Evolutionary conservation across 352 stramenopile species (phyloP).

Genomic region (Globisporangium paroecandrum): DNA sequence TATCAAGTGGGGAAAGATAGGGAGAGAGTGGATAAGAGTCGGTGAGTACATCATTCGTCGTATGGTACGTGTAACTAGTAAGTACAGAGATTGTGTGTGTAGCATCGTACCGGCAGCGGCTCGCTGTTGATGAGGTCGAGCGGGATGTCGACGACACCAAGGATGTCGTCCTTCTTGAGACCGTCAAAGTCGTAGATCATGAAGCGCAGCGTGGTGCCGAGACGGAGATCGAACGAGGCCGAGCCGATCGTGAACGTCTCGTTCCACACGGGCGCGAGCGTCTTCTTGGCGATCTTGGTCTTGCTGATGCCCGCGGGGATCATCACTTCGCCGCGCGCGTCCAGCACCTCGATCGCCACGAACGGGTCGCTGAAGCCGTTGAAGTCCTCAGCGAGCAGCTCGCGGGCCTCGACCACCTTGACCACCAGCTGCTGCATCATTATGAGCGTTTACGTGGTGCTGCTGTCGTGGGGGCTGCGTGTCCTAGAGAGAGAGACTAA

Average conservation of each 20-base stretch:
- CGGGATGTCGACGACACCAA: slow-evolving; percentile 69
- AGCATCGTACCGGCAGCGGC: slow-evolving; percentile 13
- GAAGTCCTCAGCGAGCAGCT: slow-evolving; percentile 56
- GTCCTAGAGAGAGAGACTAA: neutral
- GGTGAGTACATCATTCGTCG: neutral
- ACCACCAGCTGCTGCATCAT: slow-evolving; percentile 37
- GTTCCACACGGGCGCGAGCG: slow-evolving; percentile 49
- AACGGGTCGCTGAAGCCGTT: slow-evolving; percentile 78
- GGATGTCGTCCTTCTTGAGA: slow-evolving; percentile 53
- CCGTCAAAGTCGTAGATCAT: slow-evolving; percentile 58
- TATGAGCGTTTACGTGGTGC: neutral
- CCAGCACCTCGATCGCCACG: slow-evolving; percentile 50
- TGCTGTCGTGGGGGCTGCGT: neutral
- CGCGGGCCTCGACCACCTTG: slow-evolving; percentile 49
- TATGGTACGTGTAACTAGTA: neutral
- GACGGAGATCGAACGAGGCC: slow-evolving; percentile 47
- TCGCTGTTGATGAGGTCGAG: slow-evolving; percentile 39
- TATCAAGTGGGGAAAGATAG: neutral
- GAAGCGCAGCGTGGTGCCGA: slow-evolving; percentile 59
- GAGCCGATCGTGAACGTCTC: slow-evolving; percentile 45
- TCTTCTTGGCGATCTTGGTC: slow-evolving; percentile 47
- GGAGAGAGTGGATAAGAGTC: neutral
- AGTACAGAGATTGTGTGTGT: neutral
- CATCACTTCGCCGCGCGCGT: slow-evolving; percentile 42
- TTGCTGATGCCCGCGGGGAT: slow-evolving; percentile 36